Conservation (phyloP, 805 yeast genomes). For the Brettanomyces anomalus region DNA sequence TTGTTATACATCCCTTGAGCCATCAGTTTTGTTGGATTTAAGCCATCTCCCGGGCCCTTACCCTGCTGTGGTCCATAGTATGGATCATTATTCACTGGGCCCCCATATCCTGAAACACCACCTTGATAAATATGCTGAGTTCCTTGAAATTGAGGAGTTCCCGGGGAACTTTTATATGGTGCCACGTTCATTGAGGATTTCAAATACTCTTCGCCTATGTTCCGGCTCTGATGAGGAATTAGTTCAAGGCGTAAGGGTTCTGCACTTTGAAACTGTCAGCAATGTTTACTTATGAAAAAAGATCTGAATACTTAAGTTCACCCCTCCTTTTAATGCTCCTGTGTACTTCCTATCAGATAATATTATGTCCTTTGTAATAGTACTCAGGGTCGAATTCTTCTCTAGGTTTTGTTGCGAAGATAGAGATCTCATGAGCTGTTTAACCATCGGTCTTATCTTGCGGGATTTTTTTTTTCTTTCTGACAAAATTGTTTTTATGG, state of each 20-base stretch:
- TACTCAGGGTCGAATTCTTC: too few species aligned
- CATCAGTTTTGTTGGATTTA: conserved; percentile 28
- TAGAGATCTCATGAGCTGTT: too few species aligned
- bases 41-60: conserved; percentile 8
- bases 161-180: conserved; percentile 2
- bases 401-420: too few species aligned
- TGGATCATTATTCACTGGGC: not conserved
- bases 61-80: conserved; percentile 4
- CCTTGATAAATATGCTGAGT: conserved; percentile 1
- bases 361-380: too few species aligned
- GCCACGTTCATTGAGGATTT: conserved; percentile 1
- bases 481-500: not conserved
- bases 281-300: too few species aligned
- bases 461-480: not conserved
- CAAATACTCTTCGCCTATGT: too few species aligned
- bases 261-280: too few species aligned
- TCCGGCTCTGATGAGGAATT: too few species aligned
- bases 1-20: conserved; percentile 35
- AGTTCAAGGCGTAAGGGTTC: too few species aligned
- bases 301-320: too few species aligned
- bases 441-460: not conserved
- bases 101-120: conserved; percentile 1
- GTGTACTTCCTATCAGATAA: too few species aligned
- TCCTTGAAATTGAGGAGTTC: conserved; percentile 12
- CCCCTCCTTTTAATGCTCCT: too few species aligned